phyloP scores from a whole-genome alignment of 805 yeast genomes.

The Huiozyma naganishii region DNA sequence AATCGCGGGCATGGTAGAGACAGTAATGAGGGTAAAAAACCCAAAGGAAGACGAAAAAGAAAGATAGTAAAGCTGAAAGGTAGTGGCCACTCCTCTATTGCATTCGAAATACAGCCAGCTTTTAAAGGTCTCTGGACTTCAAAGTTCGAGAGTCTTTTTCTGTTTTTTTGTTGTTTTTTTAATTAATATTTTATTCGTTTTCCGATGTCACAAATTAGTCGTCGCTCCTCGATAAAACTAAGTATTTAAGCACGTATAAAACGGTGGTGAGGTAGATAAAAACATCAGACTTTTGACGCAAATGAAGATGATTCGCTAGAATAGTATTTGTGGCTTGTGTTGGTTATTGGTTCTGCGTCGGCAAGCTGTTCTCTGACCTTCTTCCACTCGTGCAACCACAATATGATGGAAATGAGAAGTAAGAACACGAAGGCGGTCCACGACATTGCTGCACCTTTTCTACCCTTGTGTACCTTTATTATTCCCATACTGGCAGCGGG shows the following conservation, averaged over 20 bases:
- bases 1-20: neutral
- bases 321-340: slow-evolving; percentile 2
- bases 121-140: too few species aligned
- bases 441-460: slow-evolving; percentile 44
- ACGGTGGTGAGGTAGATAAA: neutral
- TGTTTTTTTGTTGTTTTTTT: too few species aligned
- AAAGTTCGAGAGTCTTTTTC: too few species aligned
- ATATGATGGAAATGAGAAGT: slow-evolving; percentile 31
- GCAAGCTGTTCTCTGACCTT: slow-evolving; percentile 21
- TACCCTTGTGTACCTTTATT: slow-evolving; percentile 35
- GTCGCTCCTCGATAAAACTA: too few species aligned
- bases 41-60: too few species aligned
- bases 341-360: slow-evolving; percentile 10
- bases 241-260: neutral
- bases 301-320: slow-evolving; percentile 10
- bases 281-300: neutral
- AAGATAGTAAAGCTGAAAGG: too few species aligned
- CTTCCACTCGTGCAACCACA: slow-evolving; percentile 28
- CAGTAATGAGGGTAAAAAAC: too few species aligned
- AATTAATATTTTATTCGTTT: too few species aligned
- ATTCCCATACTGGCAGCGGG: slow-evolving; percentile 42
- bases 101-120: too few species aligned
- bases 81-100: too few species aligned
- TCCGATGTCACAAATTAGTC: too few species aligned
- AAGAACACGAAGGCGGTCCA: slow-evolving; percentile 51